Percentiles rank a stretch among this genome's conserved stretches.
phyloP scores from a whole-genome alignment of 805 yeast genomes.

The Lachancea sp. region DNA sequence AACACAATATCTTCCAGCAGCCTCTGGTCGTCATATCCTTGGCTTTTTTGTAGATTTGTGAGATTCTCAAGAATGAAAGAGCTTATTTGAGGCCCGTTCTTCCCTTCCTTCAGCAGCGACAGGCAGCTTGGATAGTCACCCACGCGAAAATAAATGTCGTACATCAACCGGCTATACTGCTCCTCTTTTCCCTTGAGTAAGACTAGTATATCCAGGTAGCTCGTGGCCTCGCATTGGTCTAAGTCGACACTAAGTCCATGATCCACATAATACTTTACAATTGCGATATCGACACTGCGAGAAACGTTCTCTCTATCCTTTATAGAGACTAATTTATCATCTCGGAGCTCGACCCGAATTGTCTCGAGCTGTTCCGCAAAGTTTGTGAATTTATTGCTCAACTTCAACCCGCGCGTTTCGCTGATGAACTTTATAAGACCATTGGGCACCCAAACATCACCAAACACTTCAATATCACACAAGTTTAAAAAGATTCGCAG shows the following conservation, averaged over 20 bases:
- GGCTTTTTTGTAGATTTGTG: not conserved
- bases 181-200: slow-evolving; percentile 10
- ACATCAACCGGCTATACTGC: not conserved
- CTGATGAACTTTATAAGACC: slow-evolving; percentile 21
- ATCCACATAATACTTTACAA: slow-evolving; percentile 11
- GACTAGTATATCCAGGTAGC: slow-evolving; percentile 12
- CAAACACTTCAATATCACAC: slow-evolving; percentile 21
- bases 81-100: not conserved
- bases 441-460: slow-evolving; percentile 28
- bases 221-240: slow-evolving; percentile 14
- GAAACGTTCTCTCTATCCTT: slow-evolving; percentile 17
- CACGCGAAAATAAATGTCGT: not conserved
- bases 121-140: slow-evolving; percentile 1
- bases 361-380: slow-evolving; percentile 6
- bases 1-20: slow-evolving; percentile 13
- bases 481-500: slow-evolving; percentile 24
- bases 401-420: slow-evolving; percentile 22
- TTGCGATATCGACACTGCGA: slow-evolving; percentile 23
- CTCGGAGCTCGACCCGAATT: slow-evolving; percentile 7
- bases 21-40: not conserved
- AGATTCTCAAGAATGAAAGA: slow-evolving; percentile 7
- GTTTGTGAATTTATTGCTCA: slow-evolving; percentile 22
- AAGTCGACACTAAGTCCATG: slow-evolving; percentile 10
- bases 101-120: not conserved
- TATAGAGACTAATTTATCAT: not conserved